Base-by-base conservation (phyloP, 345 rosid genomes). In the Eucalyptus globulus region DNA sequence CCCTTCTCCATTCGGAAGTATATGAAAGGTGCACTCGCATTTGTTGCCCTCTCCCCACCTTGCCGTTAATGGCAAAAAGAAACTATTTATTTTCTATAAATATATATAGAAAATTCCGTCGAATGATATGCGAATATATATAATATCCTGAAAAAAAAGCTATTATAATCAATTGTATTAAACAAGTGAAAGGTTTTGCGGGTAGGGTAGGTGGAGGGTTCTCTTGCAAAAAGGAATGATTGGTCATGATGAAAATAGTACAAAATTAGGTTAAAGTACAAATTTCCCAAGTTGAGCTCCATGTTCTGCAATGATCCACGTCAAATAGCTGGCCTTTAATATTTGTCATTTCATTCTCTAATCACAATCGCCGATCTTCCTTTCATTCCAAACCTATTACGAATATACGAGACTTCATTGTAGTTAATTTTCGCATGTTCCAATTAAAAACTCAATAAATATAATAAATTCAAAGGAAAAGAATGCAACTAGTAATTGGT, bases 381-480 rank as follows among this genome's bases (percentile, higher is more conserved):
- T 69, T 34, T 4, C 80, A 17, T 34, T 34, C 24, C 44, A 69
- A 69, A 17, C 80, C 13, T 17, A 17, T 0, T 19, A 17, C 2
- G 7, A 34, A 69, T 69, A 9, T 17, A 17, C 4, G 44, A 5
- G 14, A 5, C 24, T 34, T 69, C 14, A 69, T 34, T 9, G 26
- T 34, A 69, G 80, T 34, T 22, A 34, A 69, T 69, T 69, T 34
- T 29, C 4, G 21, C 29, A 69, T 19, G 26, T 14, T 14, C 40
- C 19, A n/a, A 65, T 31, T 16, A n/a, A 16, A 6, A 65, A 65
- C 10, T 14, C 37, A 14, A n/a, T 65, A n/a, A 65, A 34, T 3
- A 65, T 1, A 31, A 2, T n/a, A 8, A 65, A n/a, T 65, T 29
- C 1, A 29, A 1, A 3, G 2, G 34, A 8, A 27, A 12, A 60